A percentile compares a stretch with the other conserved stretches of the same genome.
Evolutionary conservation across 2,329 filamentous ascomycete genomes (phyloP).

Genomic region (Arthroderma sp.): DNA sequence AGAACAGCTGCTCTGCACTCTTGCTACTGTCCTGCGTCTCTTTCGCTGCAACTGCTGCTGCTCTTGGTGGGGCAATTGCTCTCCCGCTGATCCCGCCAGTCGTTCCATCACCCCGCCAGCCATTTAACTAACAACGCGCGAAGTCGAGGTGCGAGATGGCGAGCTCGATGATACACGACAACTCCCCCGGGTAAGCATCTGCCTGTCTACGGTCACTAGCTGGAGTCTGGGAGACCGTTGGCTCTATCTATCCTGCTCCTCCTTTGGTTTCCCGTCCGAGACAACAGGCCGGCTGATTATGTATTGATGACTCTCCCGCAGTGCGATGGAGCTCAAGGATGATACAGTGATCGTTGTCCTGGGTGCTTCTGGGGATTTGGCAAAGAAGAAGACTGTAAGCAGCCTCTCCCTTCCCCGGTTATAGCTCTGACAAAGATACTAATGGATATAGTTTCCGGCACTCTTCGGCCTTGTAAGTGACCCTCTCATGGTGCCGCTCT

Average conservation of each 20-base stretch:
- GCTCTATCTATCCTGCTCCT: background rate
- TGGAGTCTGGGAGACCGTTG: background rate
- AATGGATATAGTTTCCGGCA: slow-evolving; percentile 63
- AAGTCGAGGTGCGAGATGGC: background rate
- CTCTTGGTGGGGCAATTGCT: slow-evolving; percentile 3
- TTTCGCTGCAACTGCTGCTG: background rate
- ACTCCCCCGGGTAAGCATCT: slow-evolving; percentile 1
- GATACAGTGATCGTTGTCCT: slow-evolving; percentile 96
- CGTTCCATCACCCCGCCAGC: slow-evolving; percentile 3
- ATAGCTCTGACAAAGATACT: slow-evolving; percentile 6
- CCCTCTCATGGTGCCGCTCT: background rate
- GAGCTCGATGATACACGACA: background rate
- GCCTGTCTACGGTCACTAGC: background rate
- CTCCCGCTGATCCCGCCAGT: background rate
- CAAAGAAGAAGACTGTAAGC: slow-evolving; percentile 94
- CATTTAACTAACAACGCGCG: background rate
- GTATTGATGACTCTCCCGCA: slow-evolving; percentile 30
- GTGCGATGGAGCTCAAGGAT: slow-evolving; percentile 89
- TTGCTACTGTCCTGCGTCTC: background rate
- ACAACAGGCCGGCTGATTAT: too few species aligned
- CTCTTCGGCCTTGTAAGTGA: slow-evolving; percentile 86
- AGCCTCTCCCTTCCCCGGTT: slow-evolving; percentile 23
- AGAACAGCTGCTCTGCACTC: background rate
- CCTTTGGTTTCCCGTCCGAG: too few species aligned
- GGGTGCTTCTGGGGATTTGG: slow-evolving; percentile 91